Evolutionary conservation across 495 filamentous ascomycete species (phyloP).

Genomic region (Penicillium desertorum): DNA sequence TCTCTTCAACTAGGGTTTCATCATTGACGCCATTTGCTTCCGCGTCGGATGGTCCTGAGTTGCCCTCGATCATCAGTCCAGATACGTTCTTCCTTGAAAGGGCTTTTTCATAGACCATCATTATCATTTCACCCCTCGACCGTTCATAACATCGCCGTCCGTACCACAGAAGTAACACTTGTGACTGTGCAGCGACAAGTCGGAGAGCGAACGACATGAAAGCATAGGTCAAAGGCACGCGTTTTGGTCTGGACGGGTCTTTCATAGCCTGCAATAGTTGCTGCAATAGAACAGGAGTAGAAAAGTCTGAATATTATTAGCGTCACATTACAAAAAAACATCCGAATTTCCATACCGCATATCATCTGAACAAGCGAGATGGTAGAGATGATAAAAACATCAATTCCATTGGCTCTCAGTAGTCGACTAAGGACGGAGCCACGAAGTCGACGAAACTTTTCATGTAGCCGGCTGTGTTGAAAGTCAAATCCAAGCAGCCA

Average conservation of each 20-base stretch:
- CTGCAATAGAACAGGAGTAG: conserved; percentile 67
- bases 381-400: conserved; percentile 64
- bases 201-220: conserved; percentile 57
- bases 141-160: conserved; percentile 73
- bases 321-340: no score
- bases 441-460: conserved; percentile 66
- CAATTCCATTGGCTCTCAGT: conserved; percentile 69
- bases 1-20: conserved; percentile 5
- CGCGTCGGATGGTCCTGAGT: conserved; percentile 7
- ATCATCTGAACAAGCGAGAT: conserved; percentile 62
- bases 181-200: conserved; percentile 62
- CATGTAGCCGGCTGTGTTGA: conserved; percentile 69
- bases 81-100: conserved; percentile 69
- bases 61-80: conserved; percentile 36
- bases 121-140: conserved; percentile 80
- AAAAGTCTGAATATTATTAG: conserved; percentile 42
- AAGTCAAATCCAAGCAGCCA: conserved; percentile 76
- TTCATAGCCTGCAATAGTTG: conserved; percentile 68
- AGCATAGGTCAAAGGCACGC: conserved; percentile 65
- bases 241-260: conserved; percentile 44
- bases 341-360: conserved; percentile 42
- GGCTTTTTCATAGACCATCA: conserved; percentile 85
- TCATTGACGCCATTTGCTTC: conserved; percentile 9
- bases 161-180: conserved; percentile 72
- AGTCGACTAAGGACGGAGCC: conserved; percentile 70